Base-by-base conservation (phyloP, 768 basidiomycete genomes). In the Rhodotorula graminis region DNA sequence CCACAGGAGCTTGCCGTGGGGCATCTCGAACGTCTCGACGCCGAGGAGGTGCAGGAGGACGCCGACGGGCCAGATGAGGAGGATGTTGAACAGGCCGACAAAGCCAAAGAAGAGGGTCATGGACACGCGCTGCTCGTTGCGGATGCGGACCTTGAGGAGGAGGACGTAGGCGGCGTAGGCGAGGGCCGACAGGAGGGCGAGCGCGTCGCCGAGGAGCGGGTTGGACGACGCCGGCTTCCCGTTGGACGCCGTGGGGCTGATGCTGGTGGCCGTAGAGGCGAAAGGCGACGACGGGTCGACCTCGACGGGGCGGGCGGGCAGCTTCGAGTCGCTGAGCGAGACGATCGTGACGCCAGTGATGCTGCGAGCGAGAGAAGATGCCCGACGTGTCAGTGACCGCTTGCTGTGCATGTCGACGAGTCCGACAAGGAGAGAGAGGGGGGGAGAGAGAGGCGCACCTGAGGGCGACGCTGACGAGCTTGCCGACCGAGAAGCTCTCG, bases 61-160 rank as follows among this genome's bases (percentile, higher is more conserved):
- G 2, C 88, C 91, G 19, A 92, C 81, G 0, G 92, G 92, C 87
- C 91, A 90, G 70, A 86, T 86, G 25, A 83, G 80, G 10, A 90
- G 71, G 78, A 92, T 87, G 80, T 91, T 95, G 83, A 91, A 91
- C 23, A 92, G 82, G 18, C 76, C 77, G 50, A 95, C 92, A 75
- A 91, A 95, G 33, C 94, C 94, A 78, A 96, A 93, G 83, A 96
- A 94, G 42, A 94, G 84, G 74, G 92, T 90, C 93, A 94, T 93
- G 64, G 74, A 76, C 49, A 78, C 67, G 23, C 77, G 65, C 27
- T 69, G 44, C 56, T 79, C 78, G 58, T 76, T 74, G 16, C 71
- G 87, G 64, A 96, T 90, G 67, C 87, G 87, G 58, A 93, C 89
- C 81, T 97, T 98, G 78, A 98, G 85, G 61, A 95, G 84, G 73